phyloP scores from a whole-genome alignment of 768 basidiomycete genomes.

The Lactarius akahatsu region DNA sequence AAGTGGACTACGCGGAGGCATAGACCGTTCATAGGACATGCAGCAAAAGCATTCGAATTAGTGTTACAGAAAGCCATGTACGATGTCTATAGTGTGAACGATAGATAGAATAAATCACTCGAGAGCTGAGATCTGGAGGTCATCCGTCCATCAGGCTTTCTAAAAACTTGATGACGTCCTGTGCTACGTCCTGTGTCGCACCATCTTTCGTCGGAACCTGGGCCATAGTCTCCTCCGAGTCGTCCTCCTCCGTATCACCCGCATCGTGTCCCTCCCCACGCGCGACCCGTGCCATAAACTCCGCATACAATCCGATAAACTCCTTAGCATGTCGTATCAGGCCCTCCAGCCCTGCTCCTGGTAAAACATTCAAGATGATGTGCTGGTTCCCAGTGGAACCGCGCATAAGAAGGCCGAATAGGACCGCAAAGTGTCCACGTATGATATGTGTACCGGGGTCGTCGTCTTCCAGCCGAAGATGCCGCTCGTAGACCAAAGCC shows the following conservation, averaged over 20 bases:
- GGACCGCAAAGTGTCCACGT: constrained; percentile 70
- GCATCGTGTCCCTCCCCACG: constrained; percentile 21
- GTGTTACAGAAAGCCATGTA: constrained; percentile 12
- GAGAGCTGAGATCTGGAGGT: not conserved
- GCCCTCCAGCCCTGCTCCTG: constrained; percentile 38
- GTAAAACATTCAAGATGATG: constrained; percentile 38
- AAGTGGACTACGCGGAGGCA: constrained; percentile 28
- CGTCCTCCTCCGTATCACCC: constrained; percentile 25
- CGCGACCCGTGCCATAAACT: constrained; percentile 36
- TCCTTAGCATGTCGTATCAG: constrained; percentile 41
- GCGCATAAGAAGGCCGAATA: constrained; percentile 56
- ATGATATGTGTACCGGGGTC: constrained; percentile 46
- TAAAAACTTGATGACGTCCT: constrained; percentile 53
- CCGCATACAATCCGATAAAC: constrained; percentile 44
- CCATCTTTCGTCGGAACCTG: constrained; percentile 16
- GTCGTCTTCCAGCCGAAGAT: constrained; percentile 35
- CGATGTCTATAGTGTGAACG: not conserved
- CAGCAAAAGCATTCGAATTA: not conserved
- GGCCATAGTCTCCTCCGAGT: constrained; percentile 17
- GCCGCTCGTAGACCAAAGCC: constrained; percentile 47
- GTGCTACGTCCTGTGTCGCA: constrained; percentile 36
- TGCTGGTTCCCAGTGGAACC: constrained; percentile 37
- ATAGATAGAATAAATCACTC: constrained; percentile 16
- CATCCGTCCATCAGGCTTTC: constrained; percentile 38
- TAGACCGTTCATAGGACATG: constrained; percentile 4